Conservation (phyloP, 345 rosid species). For the Pugionium cornutum region DNA sequence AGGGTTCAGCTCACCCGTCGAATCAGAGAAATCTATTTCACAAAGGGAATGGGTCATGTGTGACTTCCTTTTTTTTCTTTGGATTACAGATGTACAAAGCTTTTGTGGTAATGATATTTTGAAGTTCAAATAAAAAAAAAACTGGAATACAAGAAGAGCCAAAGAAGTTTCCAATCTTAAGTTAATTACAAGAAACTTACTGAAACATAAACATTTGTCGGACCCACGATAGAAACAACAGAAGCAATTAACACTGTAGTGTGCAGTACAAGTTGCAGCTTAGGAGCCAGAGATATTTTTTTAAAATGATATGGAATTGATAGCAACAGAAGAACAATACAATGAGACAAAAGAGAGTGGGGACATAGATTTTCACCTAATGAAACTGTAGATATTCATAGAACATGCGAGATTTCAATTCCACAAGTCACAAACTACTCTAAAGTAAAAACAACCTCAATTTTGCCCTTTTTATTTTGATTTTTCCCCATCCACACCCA, state of each 20-base stretch:
- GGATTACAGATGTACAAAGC: too few relatives aligned
- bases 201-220: slow-evolving; percentile 10
- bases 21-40: too few relatives aligned
- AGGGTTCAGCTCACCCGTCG: too few relatives aligned
- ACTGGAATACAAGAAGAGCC: neutral
- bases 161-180: slow-evolving; percentile 14
- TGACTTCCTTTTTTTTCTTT: too few relatives aligned
- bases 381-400: slow-evolving; percentile 12
- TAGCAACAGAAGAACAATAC: slow-evolving; percentile 33
- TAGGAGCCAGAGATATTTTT: slow-evolving; percentile 23
- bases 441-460: neutral
- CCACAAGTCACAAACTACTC: slow-evolving; percentile 27
- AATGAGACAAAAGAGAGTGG: slow-evolving; percentile 37
- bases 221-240: slow-evolving; percentile 31
- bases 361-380: slow-evolving; percentile 25
- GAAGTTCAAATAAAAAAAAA: neutral
- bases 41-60: too few relatives aligned
- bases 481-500: slow-evolving; percentile 32
- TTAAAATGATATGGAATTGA: slow-evolving; percentile 11
- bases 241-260: slow-evolving; percentile 19
- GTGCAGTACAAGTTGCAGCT: slow-evolving; percentile 18
- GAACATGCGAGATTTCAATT: slow-evolving; percentile 32
- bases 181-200: slow-evolving; percentile 3
- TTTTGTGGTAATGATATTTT: neutral
- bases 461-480: slow-evolving; percentile 5